Conservation (phyloP, 2,329 filamentous ascomycete species). For the Tolypocladium endophyticum region DNA sequence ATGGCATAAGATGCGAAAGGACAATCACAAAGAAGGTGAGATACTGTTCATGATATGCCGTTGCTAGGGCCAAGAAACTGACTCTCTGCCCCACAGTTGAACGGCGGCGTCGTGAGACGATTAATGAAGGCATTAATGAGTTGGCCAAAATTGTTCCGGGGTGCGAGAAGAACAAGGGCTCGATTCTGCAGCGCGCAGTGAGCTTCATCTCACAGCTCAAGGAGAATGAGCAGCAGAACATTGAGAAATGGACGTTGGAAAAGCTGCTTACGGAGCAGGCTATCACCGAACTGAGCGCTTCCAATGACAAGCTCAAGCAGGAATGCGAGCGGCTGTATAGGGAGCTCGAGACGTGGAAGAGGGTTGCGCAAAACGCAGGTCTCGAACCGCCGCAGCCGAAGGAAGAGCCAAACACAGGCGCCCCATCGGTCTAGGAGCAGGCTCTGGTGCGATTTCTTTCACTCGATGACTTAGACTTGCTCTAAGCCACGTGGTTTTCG, state of each 20-base stretch:
- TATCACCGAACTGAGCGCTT: constrained; percentile 75
- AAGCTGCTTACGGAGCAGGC: constrained; percentile 86
- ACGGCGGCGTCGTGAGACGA: constrained; percentile 89
- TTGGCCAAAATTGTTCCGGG: constrained; percentile 94
- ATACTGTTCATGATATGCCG: too few relatives aligned
- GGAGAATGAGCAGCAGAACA: constrained; percentile 87
- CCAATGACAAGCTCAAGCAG: constrained; percentile 76
- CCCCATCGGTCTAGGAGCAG: constrained; percentile 17
- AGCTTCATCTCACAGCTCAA: constrained; percentile 91
- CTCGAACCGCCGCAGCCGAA: constrained; percentile 32
- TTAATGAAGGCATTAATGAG: constrained; percentile 98
- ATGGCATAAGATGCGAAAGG: constrained; percentile 94
- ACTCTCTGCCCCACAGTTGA: constrained; percentile 54
- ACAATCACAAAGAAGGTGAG: constrained; percentile 97
- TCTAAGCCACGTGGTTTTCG: background rate
- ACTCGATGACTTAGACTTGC: background rate
- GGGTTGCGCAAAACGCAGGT: constrained; percentile 50
- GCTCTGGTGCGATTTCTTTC: background rate
- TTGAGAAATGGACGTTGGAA: constrained; percentile 87
- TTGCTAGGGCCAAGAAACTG: constrained; percentile 6
- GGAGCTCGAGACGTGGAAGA: constrained; percentile 72
- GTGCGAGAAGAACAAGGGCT: constrained; percentile 98
- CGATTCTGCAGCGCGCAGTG: constrained; percentile 85
- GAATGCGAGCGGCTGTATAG: constrained; percentile 71
- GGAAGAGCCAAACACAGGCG: constrained; percentile 18